Evolutionary conservation across 495 filamentous ascomycete species (phyloP).

Genomic region (Poronia punctata): DNA sequence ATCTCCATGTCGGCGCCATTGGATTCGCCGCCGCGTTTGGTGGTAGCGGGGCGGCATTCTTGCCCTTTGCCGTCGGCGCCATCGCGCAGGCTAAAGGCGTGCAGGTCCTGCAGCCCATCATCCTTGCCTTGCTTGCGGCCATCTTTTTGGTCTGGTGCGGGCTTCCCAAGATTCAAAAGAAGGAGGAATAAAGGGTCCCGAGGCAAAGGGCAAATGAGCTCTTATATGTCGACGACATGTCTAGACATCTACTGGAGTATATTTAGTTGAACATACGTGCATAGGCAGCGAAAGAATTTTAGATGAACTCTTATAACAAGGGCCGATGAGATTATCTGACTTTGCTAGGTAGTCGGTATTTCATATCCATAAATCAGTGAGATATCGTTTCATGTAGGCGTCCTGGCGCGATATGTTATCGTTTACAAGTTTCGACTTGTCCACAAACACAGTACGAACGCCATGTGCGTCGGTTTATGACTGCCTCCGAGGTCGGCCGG

Average conservation of each 20-base stretch:
- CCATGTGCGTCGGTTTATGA: too few species aligned
- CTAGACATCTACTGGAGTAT: not conserved
- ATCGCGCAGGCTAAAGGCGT: constrained; percentile 78
- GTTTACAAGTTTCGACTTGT: too few species aligned
- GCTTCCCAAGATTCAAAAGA: constrained; percentile 6
- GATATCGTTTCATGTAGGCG: too few species aligned
- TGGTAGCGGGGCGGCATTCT: constrained; percentile 66
- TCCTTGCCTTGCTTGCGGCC: constrained; percentile 57
- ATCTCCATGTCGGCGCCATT: constrained; percentile 74
- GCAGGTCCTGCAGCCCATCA: constrained; percentile 68
- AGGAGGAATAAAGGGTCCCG: constrained; percentile 1
- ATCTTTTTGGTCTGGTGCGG: constrained; percentile 50
- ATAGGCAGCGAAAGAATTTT: too few species aligned
- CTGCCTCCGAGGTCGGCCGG: too few species aligned
- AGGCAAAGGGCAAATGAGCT: not conserved
- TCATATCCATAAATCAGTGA: too few species aligned
- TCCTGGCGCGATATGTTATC: too few species aligned
- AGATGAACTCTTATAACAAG: too few species aligned
- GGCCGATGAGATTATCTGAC: too few species aligned
- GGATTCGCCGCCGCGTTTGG: constrained; percentile 81
- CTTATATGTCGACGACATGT: not conserved
- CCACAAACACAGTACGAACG: too few species aligned
- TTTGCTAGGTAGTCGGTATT: too few species aligned
- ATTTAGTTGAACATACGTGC: too few species aligned
- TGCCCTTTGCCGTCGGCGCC: constrained; percentile 80